phyloP scores from a whole-genome alignment of 768 basidiomycete species.

The Cubamyces lactineus region DNA sequence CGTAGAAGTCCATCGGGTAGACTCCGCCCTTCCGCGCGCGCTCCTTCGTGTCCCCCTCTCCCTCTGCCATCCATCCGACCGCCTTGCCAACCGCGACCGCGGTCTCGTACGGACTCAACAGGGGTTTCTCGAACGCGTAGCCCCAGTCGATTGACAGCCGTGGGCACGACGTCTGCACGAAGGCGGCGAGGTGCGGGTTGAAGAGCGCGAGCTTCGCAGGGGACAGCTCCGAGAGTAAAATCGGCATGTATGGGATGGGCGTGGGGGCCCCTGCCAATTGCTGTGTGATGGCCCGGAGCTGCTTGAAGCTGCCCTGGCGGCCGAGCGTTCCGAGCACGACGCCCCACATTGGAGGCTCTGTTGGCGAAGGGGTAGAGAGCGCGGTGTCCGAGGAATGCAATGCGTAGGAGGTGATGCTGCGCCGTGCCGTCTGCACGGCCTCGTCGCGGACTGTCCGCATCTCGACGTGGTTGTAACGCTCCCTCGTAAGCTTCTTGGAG shows the following conservation, averaged over 20 bases:
- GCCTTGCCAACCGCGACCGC: conserved; percentile 78
- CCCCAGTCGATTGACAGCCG: conserved; percentile 99
- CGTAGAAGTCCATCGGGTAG: conserved; percentile 99
- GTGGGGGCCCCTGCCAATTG: conserved; percentile 60
- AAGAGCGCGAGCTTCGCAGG: conserved; percentile 91
- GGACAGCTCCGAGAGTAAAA: conserved; percentile 95
- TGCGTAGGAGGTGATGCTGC: conserved; percentile 50
- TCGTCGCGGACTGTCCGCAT: conserved; percentile 79
- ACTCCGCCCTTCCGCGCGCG: conserved; percentile 41
- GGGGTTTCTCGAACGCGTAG: conserved; percentile 87
- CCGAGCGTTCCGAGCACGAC: conserved; percentile 94
- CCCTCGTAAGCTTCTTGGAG: conserved; percentile 93
- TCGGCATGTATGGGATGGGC: conserved; percentile 79
- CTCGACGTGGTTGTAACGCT: conserved; percentile 85
- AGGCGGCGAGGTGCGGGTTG: conserved; percentile 78
- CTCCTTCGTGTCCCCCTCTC: conserved; percentile 23
- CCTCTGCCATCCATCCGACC: conserved; percentile 63
- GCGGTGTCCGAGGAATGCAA: conserved; percentile 13
- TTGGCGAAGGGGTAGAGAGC: conserved; percentile 1
- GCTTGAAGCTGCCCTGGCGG: conserved; percentile 89
- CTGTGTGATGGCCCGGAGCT: conserved; percentile 79
- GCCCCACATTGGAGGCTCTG: conserved; percentile 65
- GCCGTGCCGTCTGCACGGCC: conserved; percentile 75
- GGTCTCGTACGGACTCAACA: conserved; percentile 93
- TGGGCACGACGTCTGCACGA: conserved; percentile 96